Evolutionary conservation across 805 yeast species (phyloP).

Genomic region (Citeromyces matritensis): DNA sequence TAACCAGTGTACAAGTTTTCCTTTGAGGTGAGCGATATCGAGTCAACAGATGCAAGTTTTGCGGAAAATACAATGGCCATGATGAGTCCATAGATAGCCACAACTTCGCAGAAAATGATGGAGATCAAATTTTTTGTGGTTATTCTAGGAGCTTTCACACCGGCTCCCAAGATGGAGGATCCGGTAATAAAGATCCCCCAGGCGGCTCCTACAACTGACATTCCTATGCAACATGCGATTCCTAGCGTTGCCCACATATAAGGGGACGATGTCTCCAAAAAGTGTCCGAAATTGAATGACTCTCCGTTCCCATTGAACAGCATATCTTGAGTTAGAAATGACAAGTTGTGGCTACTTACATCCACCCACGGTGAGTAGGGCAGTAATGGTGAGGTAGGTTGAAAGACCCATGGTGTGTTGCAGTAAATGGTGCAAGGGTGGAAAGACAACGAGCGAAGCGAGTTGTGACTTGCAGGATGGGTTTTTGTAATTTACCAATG

Average conservation of each 20-base stretch:
- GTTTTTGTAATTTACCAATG: too few relatives aligned
- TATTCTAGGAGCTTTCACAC: slow-evolving; percentile 94
- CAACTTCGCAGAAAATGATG: slow-evolving; percentile 97
- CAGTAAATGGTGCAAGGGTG: too few relatives aligned
- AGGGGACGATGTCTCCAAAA: slow-evolving; percentile 76
- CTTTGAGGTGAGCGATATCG: slow-evolving; percentile 51
- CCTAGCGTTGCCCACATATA: slow-evolving; percentile 96
- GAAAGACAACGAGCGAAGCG: too few relatives aligned
- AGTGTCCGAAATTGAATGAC: slow-evolving; percentile 80
- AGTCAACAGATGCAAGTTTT: slow-evolving; percentile 57
- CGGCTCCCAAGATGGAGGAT: slow-evolving; percentile 89
- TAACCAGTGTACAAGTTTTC: slow-evolving; percentile 90
- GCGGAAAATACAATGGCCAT: slow-evolving; percentile 96
- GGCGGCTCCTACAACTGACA: slow-evolving; percentile 94
- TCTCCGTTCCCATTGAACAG: slow-evolving; percentile 90
- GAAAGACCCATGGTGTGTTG: too few relatives aligned
- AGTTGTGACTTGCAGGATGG: too few relatives aligned
- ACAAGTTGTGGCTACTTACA: slow-evolving; percentile 10
- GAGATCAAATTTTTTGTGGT: slow-evolving; percentile 94
- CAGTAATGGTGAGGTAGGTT: slow-evolving; percentile 8
- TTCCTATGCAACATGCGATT: slow-evolving; percentile 80
- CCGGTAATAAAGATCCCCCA: slow-evolving; percentile 99
- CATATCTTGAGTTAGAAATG: slow-evolving; percentile 21
- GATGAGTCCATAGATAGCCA: slow-evolving; percentile 93
- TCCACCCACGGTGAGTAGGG: slow-evolving; percentile 18